Conservation (phyloP, 2,329 filamentous ascomycete genomes). For the Coleophoma crateriformis region DNA sequence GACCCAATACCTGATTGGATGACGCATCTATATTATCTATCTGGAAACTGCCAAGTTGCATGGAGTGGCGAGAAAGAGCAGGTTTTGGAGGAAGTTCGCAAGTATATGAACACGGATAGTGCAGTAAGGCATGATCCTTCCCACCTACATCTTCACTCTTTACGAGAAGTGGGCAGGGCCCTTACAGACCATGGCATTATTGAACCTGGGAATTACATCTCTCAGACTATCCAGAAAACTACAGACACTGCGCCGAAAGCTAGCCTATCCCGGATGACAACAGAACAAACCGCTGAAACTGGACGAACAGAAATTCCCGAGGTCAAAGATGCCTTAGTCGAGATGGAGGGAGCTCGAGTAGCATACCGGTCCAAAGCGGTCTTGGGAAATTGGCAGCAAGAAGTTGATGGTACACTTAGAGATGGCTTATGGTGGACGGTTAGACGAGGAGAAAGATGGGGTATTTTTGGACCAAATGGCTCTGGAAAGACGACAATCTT, state of each 20-base stretch:
- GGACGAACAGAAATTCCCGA: slow-evolving; percentile 5
- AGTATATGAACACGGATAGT: slow-evolving; percentile 34
- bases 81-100: slow-evolving; percentile 50
- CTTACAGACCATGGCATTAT: slow-evolving; percentile 22
- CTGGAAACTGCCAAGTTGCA: slow-evolving; percentile 59
- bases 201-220: slow-evolving; percentile 4
- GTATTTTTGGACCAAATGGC: slow-evolving; percentile 87
- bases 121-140: slow-evolving; percentile 1
- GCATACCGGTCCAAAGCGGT: slow-evolving; percentile 73
- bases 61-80: slow-evolving; percentile 59
- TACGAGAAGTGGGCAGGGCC: slow-evolving; percentile 20
- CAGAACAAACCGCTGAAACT: neutral
- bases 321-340: slow-evolving; percentile 66
- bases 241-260: neutral
- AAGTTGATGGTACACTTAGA: slow-evolving; percentile 39
- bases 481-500: slow-evolving; percentile 95
- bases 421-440: slow-evolving; percentile 79
- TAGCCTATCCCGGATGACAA: neutral
- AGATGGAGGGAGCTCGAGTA: slow-evolving; percentile 82
- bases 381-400: slow-evolving; percentile 74
- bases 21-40: slow-evolving; percentile 72
- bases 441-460: slow-evolving; percentile 79
- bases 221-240: neutral
- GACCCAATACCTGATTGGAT: slow-evolving; percentile 88
- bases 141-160: slow-evolving; percentile 15